Evolutionary conservation across 306 rosid species (phyloP).

Genomic region (Prunus kanzakura): DNA sequence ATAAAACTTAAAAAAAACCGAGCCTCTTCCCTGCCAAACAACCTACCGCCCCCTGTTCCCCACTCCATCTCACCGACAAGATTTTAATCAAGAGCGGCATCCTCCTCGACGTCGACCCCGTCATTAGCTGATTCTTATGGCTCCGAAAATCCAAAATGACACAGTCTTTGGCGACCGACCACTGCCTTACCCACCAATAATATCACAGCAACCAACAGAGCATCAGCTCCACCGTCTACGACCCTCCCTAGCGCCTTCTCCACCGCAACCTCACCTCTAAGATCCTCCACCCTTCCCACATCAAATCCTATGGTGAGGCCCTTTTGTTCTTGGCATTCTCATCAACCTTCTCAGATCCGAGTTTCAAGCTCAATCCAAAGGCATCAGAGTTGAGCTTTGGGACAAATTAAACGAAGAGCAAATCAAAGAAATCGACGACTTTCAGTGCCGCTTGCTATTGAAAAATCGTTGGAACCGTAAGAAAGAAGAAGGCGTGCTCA

Average conservation of each 20-base stretch:
- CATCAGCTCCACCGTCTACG: too few relatives aligned
- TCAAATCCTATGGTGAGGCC: neutral
- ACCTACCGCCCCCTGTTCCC: too few relatives aligned
- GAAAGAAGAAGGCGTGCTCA: too few relatives aligned
- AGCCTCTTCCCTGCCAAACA: too few relatives aligned
- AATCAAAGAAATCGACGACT: constrained; percentile 11
- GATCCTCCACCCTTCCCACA: too few relatives aligned
- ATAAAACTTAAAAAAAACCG: too few relatives aligned
- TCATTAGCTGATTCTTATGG: neutral
- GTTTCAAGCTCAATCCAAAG: neutral
- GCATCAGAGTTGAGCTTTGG: constrained; percentile 25
- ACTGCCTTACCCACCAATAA: neutral
- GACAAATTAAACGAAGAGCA: constrained; percentile 6
- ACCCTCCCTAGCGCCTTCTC: too few relatives aligned
- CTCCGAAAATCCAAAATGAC: constrained; percentile 22
- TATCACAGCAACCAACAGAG: neutral
- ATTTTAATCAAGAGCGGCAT: too few relatives aligned
- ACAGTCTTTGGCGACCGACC: constrained; percentile 32
- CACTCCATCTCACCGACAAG: too few relatives aligned
- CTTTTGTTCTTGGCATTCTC: constrained; percentile 23
- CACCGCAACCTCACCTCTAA: too few relatives aligned
- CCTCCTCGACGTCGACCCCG: neutral
- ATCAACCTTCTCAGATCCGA: neutral
- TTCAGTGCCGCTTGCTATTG: neutral
- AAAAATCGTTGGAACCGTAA: too few relatives aligned